phyloP scores from a whole-genome alignment of 805 yeast species.

The Blastobotrys chiropterorum region DNA sequence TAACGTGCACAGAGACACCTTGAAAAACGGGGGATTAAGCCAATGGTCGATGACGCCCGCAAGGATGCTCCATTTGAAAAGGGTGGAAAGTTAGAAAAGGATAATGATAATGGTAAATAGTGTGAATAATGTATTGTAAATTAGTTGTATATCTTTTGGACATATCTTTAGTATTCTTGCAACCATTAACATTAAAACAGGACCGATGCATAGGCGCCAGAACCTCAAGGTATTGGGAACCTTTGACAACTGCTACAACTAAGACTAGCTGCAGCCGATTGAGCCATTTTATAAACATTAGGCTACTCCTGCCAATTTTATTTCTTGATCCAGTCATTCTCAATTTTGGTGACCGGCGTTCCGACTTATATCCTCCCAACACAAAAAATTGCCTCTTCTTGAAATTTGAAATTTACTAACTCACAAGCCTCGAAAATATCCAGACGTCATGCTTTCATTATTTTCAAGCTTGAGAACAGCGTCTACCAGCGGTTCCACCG shows the following conservation, averaged over 20 bases:
- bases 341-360: too few relatives aligned
- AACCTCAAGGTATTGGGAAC: too few relatives aligned
- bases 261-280: too few relatives aligned
- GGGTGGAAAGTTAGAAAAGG: conserved; percentile 16
- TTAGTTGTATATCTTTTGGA: background rate
- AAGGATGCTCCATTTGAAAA: conserved; percentile 83
- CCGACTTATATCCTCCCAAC: background rate
- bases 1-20: conserved; percentile 38
- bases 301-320: too few relatives aligned
- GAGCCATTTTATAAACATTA: too few relatives aligned
- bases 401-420: background rate
- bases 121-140: background rate
- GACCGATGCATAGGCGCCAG: too few relatives aligned
- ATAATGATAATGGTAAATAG: conserved; percentile 8
- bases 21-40: conserved; percentile 67
- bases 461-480: background rate
- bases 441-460: conserved; percentile 2
- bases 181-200: too few relatives aligned
- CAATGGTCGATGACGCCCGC: conserved; percentile 81
- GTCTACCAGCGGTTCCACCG: background rate
- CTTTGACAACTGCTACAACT: too few relatives aligned
- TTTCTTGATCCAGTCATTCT: too few relatives aligned
- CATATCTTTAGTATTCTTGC: background rate
- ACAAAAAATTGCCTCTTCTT: background rate
- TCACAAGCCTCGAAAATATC: background rate